Conservation (phyloP, 306 rosid genomes). For the Lathyrus aphaca region DNA sequence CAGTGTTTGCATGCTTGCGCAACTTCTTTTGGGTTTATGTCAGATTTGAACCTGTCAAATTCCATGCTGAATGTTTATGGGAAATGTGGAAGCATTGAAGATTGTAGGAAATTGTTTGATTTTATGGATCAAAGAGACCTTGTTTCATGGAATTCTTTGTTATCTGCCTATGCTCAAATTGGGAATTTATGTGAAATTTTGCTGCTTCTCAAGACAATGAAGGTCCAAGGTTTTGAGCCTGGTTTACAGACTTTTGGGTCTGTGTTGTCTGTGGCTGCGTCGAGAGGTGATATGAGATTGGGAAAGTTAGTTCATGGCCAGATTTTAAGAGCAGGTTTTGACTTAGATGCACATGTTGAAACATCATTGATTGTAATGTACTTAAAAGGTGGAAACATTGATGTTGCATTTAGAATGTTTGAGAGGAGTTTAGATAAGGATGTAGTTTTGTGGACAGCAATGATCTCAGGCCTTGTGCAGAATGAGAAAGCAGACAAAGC, state of each 20-base stretch:
- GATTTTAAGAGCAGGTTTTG: conserved; percentile 61
- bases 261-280: conserved; percentile 52
- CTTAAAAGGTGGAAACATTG: conserved; percentile 56
- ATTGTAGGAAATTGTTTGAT: conserved; percentile 65
- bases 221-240: conserved; percentile 47
- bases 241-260: conserved; percentile 61
- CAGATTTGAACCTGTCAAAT: conserved; percentile 55
- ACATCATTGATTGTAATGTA: conserved; percentile 65
- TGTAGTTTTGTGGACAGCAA: conserved; percentile 74
- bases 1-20: conserved; percentile 73
- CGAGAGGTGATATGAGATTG: conserved; percentile 51
- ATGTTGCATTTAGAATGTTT: conserved; percentile 60
- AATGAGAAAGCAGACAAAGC: conserved; percentile 62
- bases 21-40: conserved; percentile 59
- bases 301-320: conserved; percentile 70
- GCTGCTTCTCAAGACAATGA: conserved; percentile 52
- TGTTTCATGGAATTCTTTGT: conserved; percentile 74
- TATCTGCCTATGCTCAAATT: conserved; percentile 56
- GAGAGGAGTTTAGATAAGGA: conserved; percentile 51
- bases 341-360: conserved; percentile 57
- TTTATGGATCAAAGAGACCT: conserved; percentile 54
- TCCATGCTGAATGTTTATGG: conserved; percentile 62
- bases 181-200: conserved; percentile 53
- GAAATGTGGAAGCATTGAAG: conserved; percentile 59
- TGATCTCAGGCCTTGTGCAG: conserved; percentile 83